Evolutionary conservation across 257 asterid genomes (phyloP).

Genomic region (Coffea eugenioides): DNA sequence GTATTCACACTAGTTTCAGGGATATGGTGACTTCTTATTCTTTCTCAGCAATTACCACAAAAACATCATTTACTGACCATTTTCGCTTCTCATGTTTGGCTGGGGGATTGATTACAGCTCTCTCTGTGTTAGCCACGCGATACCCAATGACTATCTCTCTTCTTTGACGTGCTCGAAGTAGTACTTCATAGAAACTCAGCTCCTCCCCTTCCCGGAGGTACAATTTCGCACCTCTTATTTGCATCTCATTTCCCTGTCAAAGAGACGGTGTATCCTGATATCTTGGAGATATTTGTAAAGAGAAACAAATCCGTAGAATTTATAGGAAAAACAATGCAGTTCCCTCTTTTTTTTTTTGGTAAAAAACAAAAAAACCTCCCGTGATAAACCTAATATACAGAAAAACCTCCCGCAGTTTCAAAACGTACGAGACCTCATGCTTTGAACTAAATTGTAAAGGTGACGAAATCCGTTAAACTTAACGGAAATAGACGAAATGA

Average conservation of each 20-base stretch:
- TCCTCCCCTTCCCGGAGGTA: slow-evolving; percentile 66
- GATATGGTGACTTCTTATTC: slow-evolving; percentile 26
- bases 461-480: too few species aligned
- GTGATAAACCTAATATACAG: too few species aligned
- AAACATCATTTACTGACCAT: slow-evolving; percentile 73
- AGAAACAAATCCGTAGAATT: neutral
- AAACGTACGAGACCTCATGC: too few species aligned
- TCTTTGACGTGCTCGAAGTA: slow-evolving; percentile 80
- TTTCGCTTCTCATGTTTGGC: slow-evolving; percentile 49
- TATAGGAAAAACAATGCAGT: neutral
- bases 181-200: slow-evolving; percentile 74
- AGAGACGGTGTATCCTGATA: neutral
- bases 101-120: slow-evolving; percentile 70
- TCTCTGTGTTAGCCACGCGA: slow-evolving; percentile 61
- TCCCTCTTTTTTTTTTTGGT: neutral
- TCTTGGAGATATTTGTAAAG: neutral
- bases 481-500: too few species aligned
- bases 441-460: too few species aligned
- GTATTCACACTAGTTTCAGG: too few species aligned
- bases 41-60: slow-evolving; percentile 81
- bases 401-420: too few species aligned
- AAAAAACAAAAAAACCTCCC: too few species aligned
- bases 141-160: slow-evolving; percentile 80
- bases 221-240: slow-evolving; percentile 71
- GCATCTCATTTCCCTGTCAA: slow-evolving; percentile 83